These are phyloP conservation scores for Striga hermonthica DNA, from an alignment of 305 asterid genomes.

Conservation along the genomic window DNA sequence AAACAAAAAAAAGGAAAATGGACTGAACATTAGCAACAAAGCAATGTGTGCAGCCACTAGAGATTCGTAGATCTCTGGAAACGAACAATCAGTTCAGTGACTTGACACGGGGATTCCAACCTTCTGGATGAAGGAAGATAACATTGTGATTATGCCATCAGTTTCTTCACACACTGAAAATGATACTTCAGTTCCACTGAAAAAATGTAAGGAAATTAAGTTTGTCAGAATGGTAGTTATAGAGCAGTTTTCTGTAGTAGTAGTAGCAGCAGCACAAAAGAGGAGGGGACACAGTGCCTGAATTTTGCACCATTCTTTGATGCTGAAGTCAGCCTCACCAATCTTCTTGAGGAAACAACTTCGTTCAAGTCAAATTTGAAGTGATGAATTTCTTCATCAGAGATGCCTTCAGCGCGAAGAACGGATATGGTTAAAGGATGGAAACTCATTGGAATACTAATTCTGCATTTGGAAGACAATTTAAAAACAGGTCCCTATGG, in stretches of 20 bases:
- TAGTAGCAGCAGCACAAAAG: conserved; percentile 20
- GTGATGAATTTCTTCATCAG: conserved; percentile 58
- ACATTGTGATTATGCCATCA: conserved; percentile 42
- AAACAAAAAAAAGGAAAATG: conserved; percentile 16
- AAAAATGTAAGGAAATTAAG: conserved; percentile 26
- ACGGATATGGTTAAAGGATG: conserved; percentile 21
- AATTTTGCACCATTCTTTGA: conserved; percentile 65
- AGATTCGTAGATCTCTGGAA: background rate
- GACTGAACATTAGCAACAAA: conserved; percentile 28
- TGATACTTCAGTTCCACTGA: conserved; percentile 83
- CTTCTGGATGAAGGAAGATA: conserved; percentile 54
- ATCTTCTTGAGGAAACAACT: conserved; percentile 44
- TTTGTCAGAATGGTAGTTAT: conserved; percentile 26
- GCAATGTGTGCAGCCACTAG: conserved; percentile 18
- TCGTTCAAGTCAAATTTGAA: conserved; percentile 52
- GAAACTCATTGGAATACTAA: conserved; percentile 16
- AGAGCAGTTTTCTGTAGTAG: conserved; percentile 24
- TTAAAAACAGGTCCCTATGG: background rate
- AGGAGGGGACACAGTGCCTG: conserved; percentile 52
- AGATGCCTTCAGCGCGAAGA: conserved; percentile 51
- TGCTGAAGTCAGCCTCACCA: conserved; percentile 54
- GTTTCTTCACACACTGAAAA: conserved; percentile 43
- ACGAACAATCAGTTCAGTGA: conserved; percentile 6
- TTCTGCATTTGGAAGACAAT: background rate
- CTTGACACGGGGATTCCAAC: conserved; percentile 40